Base-by-base conservation (phyloP, 2,329 filamentous ascomycete genomes). In the Scedosporium apiospermum region DNA sequence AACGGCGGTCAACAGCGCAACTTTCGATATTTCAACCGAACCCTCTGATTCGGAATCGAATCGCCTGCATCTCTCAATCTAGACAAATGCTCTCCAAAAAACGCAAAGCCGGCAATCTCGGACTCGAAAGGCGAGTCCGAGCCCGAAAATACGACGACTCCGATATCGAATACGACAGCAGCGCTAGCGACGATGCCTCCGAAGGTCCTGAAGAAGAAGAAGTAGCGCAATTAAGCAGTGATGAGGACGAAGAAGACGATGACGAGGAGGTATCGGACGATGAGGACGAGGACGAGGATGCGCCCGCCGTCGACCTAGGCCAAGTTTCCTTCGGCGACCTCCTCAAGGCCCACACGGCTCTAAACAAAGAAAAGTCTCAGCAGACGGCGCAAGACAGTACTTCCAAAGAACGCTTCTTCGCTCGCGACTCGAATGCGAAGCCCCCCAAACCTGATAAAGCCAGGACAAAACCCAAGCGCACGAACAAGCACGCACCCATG, bases 271-370 rank as follows among this genome's bases (percentile, higher is more conserved):
- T 59, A 23, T 21, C 38, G 2, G 63, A 58, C 30, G 38, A 75
- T 12, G 66, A 67, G 26, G 71, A 74, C n/a, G 70, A 68, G 42
- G 70, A 74, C 14, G 72, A 72, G 21, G 73, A 78, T 23, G 64
- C 63, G 18, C 62, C 64, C 30, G 44, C 66, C 1, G 69, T 81
- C 63, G 79, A 82, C 64, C 75, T 80, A 55, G 77, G 83, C 7
- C 79, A 81, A 65, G 85, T 97, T 66, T 95, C 92, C 26, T 97
- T 98, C 70, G 93, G 92, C 65, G 90, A 90, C n/a, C 80, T 97
- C 49, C 91, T 90, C 66, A 90, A 91, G 78, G 93, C 92, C 1
- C 91, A 96, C 77, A 87, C 87, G 46, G 83, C 86, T 0, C 75
- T 96, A 38, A 67, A 70, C 58, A 57, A 70, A 26, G n/a, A 66